Evolutionary conservation across 169 alveolate genomes (phyloP), one percentile per base, ranked within the genome.

Genomic region (Plasmodium malariae): DNA sequence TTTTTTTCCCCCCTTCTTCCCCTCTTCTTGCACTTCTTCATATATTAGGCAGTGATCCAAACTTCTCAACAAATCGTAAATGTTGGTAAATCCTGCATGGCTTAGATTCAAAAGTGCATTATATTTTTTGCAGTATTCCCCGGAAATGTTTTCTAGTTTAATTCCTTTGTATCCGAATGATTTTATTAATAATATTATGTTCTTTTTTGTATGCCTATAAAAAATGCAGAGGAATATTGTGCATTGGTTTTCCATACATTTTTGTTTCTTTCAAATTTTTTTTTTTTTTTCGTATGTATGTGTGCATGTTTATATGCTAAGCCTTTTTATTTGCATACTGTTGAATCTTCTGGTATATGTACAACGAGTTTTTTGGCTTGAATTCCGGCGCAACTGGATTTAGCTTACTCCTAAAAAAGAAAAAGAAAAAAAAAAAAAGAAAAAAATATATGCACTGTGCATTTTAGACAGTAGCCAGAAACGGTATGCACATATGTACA

Each of bases 311-410:
- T 0, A 19, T n/a, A n/a, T n/a, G n/a, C n/a, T n/a, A n/a, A n/a
- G n/a, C 1, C 14, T 1, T 45, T 45, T 45, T 45, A 11, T 45
- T 0, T 30, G n/a, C 70, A 19, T 65, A 76, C 88, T 76, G 73
- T 54, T 76, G 88, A 32, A 76, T 76, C 51, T 76, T 60, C 34
- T 76, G 71, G 45, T 76, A 76, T 48, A 76, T 51, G 43, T 76
- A 76, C 36, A 76, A 32, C 9, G 88, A 60, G 70, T 76, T 76
- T 51, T 76, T 74, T 12, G 88, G 88, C 32, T 76, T 76, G 74
- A 76, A 76, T 54, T 76, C 88, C 5, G 88, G 88, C 9, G 88
- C 88, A 21, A 76, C 54, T 12, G 88, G 88, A 21, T 76, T 76
- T 65, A 76, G 88, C 43, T 76, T 76, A 26, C 88, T 76, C 67